These are phyloP conservation scores for Corchorus capsularis DNA, from an alignment of 345 rosid genomes.

Conservation along the genomic window DNA sequence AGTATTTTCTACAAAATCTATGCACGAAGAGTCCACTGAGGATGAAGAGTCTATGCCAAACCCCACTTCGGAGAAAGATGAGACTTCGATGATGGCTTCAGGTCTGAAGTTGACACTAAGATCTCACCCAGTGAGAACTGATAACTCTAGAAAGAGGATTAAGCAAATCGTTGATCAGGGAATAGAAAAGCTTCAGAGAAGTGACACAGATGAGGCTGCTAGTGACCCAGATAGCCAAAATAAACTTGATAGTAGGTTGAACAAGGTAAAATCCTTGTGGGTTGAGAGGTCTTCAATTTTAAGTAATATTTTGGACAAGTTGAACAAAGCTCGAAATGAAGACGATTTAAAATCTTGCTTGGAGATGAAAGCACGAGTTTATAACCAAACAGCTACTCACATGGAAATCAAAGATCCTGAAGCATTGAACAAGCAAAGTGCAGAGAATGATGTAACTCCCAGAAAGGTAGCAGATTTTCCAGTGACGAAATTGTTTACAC, in stretches of 20 bases:
- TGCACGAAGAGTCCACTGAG: conserved; percentile 35
- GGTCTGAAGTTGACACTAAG: conserved; percentile 55
- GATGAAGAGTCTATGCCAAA: conserved; percentile 26
- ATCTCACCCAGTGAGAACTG: conserved; percentile 50
- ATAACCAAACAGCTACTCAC: conserved; percentile 18
- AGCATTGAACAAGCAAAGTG: conserved; percentile 24
- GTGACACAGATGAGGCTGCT: conserved; percentile 24
- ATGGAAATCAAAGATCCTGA: conserved; percentile 27
- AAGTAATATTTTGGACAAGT: conserved; percentile 62
- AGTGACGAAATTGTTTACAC: conserved; percentile 40
- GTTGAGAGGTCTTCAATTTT: conserved; percentile 54
- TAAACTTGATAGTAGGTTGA: conserved; percentile 34
- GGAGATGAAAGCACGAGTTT: conserved; percentile 27
- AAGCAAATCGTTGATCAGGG: conserved; percentile 59
- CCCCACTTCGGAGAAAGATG: conserved; percentile 33
- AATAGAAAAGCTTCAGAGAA: conserved; percentile 52
- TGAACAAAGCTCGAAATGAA: conserved; percentile 76
- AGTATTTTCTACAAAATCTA: conserved; percentile 55
- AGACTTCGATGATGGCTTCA: conserved; percentile 26
- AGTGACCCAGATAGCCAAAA: conserved; percentile 32
- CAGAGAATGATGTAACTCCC: conserved; percentile 24
- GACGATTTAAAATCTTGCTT: conserved; percentile 66
- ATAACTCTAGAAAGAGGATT: conserved; percentile 56
- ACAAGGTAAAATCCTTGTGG: conserved; percentile 36
- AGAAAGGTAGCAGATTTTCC: conserved; percentile 29